Percentiles rank a stretch among this genome's conserved stretches.
These are phyloP conservation scores for Pichia nanzhaoensis DNA, from an alignment of 805 yeast species.

Conservation along the genomic window DNA sequence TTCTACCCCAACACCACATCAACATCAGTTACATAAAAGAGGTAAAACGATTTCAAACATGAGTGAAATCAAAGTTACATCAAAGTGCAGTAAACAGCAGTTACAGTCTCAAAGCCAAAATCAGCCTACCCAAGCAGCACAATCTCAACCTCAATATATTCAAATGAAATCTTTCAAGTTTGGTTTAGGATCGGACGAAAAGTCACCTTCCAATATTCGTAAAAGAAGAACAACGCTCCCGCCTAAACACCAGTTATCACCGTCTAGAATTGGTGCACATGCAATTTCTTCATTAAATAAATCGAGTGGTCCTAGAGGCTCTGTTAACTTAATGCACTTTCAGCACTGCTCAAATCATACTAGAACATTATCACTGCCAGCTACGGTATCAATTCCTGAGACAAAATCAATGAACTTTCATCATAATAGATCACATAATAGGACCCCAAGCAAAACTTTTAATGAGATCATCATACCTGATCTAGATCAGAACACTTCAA, in stretches of 20 bases:
- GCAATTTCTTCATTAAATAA: constrained; percentile 51
- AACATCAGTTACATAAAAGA: constrained; percentile 7
- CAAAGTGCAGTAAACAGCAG: no score
- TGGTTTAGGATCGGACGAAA: constrained; percentile 23
- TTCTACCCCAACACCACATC: constrained; percentile 1
- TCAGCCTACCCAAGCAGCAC: neutral
- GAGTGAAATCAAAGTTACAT: no score
- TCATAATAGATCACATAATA: constrained; percentile 11
- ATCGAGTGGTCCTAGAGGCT: constrained; percentile 21
- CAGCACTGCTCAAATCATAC: constrained; percentile 30
- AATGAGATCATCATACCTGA: constrained; percentile 15
- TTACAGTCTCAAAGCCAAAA: no score
- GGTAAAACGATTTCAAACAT: constrained; percentile 14
- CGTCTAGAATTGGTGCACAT: constrained; percentile 66
- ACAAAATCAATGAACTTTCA: constrained; percentile 24
- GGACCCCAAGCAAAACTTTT: constrained; percentile 29
- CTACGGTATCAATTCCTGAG: constrained; percentile 31
- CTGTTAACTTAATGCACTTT: constrained; percentile 16
- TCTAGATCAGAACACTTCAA: constrained; percentile 11
- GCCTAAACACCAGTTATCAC: constrained; percentile 42
- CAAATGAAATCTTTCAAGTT: constrained; percentile 27
- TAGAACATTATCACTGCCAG: constrained; percentile 37
- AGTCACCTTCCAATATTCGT: neutral
- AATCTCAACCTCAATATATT: constrained; percentile 6
- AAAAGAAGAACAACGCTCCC: constrained; percentile 14